Base-by-base conservation (phyloP, 1,139 yeast species). In the Pneumocystis carinii region DNA sequence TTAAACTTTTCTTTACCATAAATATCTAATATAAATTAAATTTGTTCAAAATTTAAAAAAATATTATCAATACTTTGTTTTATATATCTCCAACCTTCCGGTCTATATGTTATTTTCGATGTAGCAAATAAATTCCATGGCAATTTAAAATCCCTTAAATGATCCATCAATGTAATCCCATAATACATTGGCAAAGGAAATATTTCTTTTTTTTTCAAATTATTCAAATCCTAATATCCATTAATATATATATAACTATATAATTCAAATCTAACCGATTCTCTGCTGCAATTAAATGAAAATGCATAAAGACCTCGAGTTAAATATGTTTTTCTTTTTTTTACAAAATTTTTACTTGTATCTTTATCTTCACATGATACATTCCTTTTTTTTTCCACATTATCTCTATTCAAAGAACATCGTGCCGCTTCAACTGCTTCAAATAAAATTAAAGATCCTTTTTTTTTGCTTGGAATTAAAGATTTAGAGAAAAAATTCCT, bases 71-170 rank as follows among this genome's bases (percentile, higher is more conserved):
- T 15, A 29, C 59, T 29, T 12, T 39, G 24, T 29, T 15, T 57
- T 12, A 57, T 57, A 19, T 29, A 37, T 29, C 17, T 57, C 59
- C 59, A 57, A 4, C 59, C 59, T 6, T 15, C 15, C 5, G 42
- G 41, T 10, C 7, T 27, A 7, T 17, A 37, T 29, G n/a, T 2
- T 10, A 12, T 57, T 1, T 29, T 24, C 29, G 59, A 37, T 14
- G n/a, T 37, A 3, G 38, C 59, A 37, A 57, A 57, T 17, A 57
- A 19, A 57, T 57, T 39, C 59, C 59, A 57, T 6, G 59, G 59
- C 15, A 57, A 12, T 24, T 19, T 37, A 24, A 57, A 57, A 29
- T 57, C 42, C 4, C 59, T 19, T 29, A 19, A 10, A 19, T 29
- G 8, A 3, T 39, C 42, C 32, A 57, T 37, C 29, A 57, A 19